Conservation (phyloP, 257 asterid species). For the Fraxinus pennsylvanica region DNA sequence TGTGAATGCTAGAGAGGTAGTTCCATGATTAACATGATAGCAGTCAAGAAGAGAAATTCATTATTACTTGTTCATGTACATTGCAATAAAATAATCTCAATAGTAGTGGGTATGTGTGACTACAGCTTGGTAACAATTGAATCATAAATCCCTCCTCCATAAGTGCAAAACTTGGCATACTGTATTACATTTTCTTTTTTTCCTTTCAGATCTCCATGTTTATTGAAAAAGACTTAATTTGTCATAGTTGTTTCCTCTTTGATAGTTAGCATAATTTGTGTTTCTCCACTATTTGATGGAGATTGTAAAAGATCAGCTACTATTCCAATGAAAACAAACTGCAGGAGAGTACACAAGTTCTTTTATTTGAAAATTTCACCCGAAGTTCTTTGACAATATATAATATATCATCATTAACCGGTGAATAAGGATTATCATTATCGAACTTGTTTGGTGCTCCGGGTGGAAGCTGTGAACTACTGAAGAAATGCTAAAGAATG, state of each 20-base stretch:
- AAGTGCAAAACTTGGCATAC: neutral
- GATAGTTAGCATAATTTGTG: too few species aligned
- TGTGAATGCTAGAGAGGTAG: constrained; percentile 10
- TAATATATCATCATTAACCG: neutral
- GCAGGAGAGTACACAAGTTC: neutral
- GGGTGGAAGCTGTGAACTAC: constrained; percentile 4
- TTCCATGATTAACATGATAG: constrained; percentile 4
- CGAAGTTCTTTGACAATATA: neutral
- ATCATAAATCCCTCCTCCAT: neutral
- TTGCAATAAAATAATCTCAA: too few species aligned
- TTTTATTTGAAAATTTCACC: neutral
- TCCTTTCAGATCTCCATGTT: too few species aligned
- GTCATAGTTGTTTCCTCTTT: neutral
- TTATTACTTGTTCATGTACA: neutral
- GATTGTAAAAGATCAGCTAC: neutral
- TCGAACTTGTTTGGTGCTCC: neutral
- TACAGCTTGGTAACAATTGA: too few species aligned
- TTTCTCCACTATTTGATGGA: neutral
- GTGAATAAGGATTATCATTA: neutral
- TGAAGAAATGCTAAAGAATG: constrained; percentile 17
- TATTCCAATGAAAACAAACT: neutral
- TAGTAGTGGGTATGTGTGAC: too few species aligned
- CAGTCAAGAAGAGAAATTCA: neutral
- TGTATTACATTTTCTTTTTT: too few species aligned
- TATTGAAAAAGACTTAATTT: neutral